Base-by-base conservation (phyloP, 176 grass and related monocot species). In the Microstegium vimineum region DNA sequence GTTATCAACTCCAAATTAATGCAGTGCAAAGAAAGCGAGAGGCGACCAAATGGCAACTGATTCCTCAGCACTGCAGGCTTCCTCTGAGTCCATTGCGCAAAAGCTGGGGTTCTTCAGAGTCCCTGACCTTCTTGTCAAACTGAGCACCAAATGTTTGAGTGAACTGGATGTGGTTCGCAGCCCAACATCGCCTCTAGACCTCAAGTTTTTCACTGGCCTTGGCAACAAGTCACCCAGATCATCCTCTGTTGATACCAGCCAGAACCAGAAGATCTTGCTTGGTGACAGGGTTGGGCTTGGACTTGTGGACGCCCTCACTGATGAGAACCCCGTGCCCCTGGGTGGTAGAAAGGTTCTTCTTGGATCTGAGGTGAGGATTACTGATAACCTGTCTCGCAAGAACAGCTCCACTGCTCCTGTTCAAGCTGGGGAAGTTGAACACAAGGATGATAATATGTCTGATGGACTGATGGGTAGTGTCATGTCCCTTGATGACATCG, bases 251-350 rank as follows among this genome's bases (percentile, higher is more conserved):
- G 83, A 88, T 33, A 75, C 15, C 1, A 56, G 35, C 40, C 88
- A 88, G 75, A 91, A 84, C 78, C 87, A 77, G 17, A 89, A 89
- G 74, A 88, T 83, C 66, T 66, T 83, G 66, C 86, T 88, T 5
- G 86, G 81, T 46, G 82, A 84, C 37, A 89, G 87, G 88, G 88
- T 90, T 86, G 88, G 88, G 69, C 88, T 90, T 87, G 84, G 88
- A 30, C 61, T 90, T 15, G 88, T 87, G 68, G 88, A 87, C 52
- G 83, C 74, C 76, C 88, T 90, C 10, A 79, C 25, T 83, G 84
- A 87, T 87, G 84, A 90, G 10, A 79, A 36, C 75, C 69, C 88
- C 51, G 18, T 62, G 22, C 75, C 84, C 34, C 18, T 86, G 69
- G 80, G 84, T 25, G 51, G 88, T 68, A 86, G 80, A 80, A 90